Conservation (phyloP, 345 rosid genomes). For the Mallotus nudiflorus region DNA sequence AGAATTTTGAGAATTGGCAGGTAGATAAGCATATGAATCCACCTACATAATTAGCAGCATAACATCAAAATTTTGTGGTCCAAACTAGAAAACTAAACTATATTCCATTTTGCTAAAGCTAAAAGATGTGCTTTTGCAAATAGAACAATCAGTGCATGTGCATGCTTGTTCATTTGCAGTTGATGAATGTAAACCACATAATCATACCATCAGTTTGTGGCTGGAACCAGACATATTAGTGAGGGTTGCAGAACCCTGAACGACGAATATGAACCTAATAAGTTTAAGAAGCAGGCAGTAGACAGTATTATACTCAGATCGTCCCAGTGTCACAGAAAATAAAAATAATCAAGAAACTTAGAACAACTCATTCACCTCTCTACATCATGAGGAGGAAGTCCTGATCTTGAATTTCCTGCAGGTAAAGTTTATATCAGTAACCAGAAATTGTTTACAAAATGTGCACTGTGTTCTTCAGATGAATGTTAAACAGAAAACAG, state of each 20-base stretch:
- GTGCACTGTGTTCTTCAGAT: not conserved
- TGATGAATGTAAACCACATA: constrained; percentile 12
- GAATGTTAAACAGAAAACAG: constrained; percentile 12
- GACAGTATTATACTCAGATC: not conserved
- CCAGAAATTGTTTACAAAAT: not conserved
- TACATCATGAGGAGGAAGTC: constrained; percentile 50
- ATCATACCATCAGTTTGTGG: constrained; percentile 53
- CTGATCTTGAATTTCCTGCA: constrained; percentile 82
- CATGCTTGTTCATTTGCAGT: not conserved
- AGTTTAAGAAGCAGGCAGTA: constrained; percentile 13
- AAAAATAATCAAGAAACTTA: not conserved
- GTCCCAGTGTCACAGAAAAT: not conserved
- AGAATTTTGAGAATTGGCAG: constrained; percentile 67
- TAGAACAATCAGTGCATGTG: not conserved
- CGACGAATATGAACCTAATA: constrained; percentile 71
- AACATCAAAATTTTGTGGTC: constrained; percentile 12
- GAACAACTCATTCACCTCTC: constrained; percentile 57
- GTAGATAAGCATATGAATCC: constrained; percentile 87
- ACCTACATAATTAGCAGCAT: constrained; percentile 41
- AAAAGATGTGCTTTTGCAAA: not conserved
- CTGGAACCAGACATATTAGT: constrained; percentile 42
- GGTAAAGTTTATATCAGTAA: constrained; percentile 17
- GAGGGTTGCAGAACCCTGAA: constrained; percentile 64
- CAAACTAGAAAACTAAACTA: not conserved
- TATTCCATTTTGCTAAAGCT: not conserved